phyloP scores from a whole-genome alignment of 352 stramenopile genomes.

The Pythium aquatile region DNA sequence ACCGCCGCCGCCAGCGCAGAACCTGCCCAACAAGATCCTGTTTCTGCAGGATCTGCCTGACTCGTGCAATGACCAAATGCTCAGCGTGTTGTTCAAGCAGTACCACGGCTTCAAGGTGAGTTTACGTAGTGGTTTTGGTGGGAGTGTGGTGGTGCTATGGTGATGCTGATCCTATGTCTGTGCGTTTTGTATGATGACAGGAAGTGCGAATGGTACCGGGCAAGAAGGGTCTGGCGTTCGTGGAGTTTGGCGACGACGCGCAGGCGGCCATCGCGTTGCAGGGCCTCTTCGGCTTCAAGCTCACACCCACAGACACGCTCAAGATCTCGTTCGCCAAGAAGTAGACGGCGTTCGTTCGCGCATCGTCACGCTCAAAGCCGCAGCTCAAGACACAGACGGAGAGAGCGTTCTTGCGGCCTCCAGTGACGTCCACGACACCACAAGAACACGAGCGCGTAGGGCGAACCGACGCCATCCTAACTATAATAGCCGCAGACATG shows the following conservation, averaged over 20 bases:
- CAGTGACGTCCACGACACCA: background rate
- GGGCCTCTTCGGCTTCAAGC: slow-evolving; percentile 80
- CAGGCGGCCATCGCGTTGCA: slow-evolving; percentile 81
- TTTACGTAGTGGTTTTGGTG: background rate
- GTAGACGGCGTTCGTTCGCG: slow-evolving; percentile 26
- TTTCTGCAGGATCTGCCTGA: slow-evolving; percentile 92
- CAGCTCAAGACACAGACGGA: background rate
- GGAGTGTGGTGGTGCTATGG: background rate
- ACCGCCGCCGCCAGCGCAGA: slow-evolving; percentile 43
- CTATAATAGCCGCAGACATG: slow-evolving; percentile 1
- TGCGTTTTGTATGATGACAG: slow-evolving; percentile 24
- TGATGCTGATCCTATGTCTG: background rate
- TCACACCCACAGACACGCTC: slow-evolving; percentile 78
- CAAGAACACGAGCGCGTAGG: background rate
- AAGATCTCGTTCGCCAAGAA: slow-evolving; percentile 88
- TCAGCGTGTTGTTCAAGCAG: slow-evolving; percentile 96
- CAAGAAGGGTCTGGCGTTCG: slow-evolving; percentile 93
- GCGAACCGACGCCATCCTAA: background rate
- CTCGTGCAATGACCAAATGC: slow-evolving; percentile 96
- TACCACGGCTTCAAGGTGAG: slow-evolving; percentile 94
- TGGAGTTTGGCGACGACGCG: slow-evolving; percentile 93
- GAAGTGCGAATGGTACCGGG: slow-evolving; percentile 94
- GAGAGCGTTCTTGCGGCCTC: background rate
- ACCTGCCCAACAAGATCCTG: slow-evolving; percentile 90
- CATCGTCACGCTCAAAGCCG: background rate